Base-by-base conservation (phyloP, 768 basidiomycete species). In the Hemileccinum impolitum region DNA sequence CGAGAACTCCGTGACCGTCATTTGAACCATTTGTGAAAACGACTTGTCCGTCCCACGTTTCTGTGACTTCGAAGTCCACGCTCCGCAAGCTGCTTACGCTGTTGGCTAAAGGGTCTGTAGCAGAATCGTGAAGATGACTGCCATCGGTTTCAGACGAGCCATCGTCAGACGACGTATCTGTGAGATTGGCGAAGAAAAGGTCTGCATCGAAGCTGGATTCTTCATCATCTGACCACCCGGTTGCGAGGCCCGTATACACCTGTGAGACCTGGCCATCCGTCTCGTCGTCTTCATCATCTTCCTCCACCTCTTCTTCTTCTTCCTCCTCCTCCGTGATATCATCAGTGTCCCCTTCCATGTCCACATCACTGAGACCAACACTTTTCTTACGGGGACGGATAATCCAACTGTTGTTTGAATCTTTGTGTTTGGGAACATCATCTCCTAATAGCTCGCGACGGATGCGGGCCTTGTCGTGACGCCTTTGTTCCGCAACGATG, bases 191-290 rank as follows among this genome's bases (percentile, higher is more conserved):
- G 59, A 92, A 91, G 70, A 92, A 91, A 0, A 91, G 65, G 52
- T 91, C 88, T 10, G 90, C 90, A 57, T 92, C 90, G 57, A 89
- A 87, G 51, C 77, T 80, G 2, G 82, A 84, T 63, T 89, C 88
- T 45, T 78, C 87, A 49, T 84, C 85, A 17, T 86, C 85, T 35
- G 84, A 85, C 88, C 87, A 92, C 37, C 85, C 82, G 1, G 84
- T 84, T 41, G 78, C 83, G 40, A 87, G 75, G 41, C 85, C 86
- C 35, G 78, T 76, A 59, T 82, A 87, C 41, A 71, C 64, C 42
- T 62, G 65, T 59, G 61, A 65, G 53, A 54, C 55, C 59, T 50
- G 63, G 55, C 69, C 75, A 71, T 76, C 79, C 48, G 72, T 67
- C 55, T 79, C 79, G 14, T 74, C 75, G 1, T 70, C 75, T 32